Percentiles rank a stretch among this genome's conserved stretches.
Conservation (phyloP, 495 filamentous ascomycete genomes). For the Penicillium macrosclerotiorum region DNA sequence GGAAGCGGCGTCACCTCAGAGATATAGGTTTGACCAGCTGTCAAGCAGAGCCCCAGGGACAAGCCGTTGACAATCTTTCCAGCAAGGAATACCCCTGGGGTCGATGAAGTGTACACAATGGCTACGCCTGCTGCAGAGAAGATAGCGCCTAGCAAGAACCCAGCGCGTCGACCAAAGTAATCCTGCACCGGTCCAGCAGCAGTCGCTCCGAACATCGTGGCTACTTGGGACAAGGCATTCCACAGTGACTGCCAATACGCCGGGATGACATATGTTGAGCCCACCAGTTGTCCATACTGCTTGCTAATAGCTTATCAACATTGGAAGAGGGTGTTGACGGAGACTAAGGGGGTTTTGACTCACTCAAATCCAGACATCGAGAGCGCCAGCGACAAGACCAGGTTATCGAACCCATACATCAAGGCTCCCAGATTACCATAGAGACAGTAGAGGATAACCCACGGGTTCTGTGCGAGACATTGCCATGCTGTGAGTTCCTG, state of each 20-base stretch:
- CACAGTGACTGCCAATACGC: conserved; percentile 29
- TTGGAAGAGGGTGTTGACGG: not conserved
- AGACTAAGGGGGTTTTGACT: not conserved
- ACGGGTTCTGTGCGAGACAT: conserved; percentile 8
- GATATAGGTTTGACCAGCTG: conserved; percentile 25
- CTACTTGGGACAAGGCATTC: conserved; percentile 26
- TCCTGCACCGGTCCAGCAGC: conserved; percentile 21
- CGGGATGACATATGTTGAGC: conserved; percentile 18
- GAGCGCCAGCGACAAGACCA: conserved; percentile 19
- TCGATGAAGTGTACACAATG: conserved; percentile 14
- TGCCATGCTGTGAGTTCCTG: not conserved
- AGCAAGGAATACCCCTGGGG: conserved; percentile 20
- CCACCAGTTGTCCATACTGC: conserved; percentile 8
- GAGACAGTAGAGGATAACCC: conserved; percentile 16
- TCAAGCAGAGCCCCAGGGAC: conserved; percentile 17
- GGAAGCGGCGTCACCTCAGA: conserved; percentile 23
- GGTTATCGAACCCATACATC: conserved; percentile 30
- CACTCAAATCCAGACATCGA: conserved; percentile 28
- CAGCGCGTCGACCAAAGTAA: conserved; percentile 17
- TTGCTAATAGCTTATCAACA: conserved; percentile 1
- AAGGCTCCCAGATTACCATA: conserved; percentile 21
- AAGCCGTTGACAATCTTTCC: conserved; percentile 27
- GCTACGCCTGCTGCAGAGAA: conserved; percentile 22
- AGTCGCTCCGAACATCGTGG: conserved; percentile 23
- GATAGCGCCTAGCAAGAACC: conserved; percentile 15